Evolutionary conservation across 2,329 filamentous ascomycete species (phyloP).

Genomic region (Pseudogymnoascus sp.): DNA sequence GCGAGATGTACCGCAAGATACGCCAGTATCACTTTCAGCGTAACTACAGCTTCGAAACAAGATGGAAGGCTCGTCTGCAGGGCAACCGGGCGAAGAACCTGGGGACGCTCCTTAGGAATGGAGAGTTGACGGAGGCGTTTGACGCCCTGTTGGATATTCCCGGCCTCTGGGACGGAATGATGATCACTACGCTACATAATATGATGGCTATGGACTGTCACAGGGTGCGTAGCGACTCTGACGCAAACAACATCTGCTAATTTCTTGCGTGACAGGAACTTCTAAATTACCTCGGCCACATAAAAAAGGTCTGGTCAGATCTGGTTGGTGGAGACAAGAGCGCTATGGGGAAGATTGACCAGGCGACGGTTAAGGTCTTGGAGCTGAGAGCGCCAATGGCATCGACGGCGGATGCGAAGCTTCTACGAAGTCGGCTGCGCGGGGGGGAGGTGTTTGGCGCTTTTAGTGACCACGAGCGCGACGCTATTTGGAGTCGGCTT

Average conservation of each 20-base stretch:
- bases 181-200: conserved; percentile 7
- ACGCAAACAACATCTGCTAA: neutral
- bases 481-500: neutral
- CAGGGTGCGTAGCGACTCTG: neutral
- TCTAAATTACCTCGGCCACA: neutral
- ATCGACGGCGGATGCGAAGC: neutral
- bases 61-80: neutral
- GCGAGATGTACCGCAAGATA: neutral
- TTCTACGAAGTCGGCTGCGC: neutral
- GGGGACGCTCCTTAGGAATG: conserved; percentile 4
- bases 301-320: neutral
- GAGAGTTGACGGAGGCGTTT: conserved; percentile 11
- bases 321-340: neutral
- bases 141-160: conserved; percentile 14
- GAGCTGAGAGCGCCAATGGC: neutral
- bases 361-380: neutral
- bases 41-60: neutral
- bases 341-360: neutral
- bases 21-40: neutral
- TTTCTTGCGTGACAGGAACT: neutral
- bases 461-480: neutral
- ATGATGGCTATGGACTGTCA: neutral
- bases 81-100: neutral
- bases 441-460: neutral
- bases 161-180: conserved; percentile 15